Conservation (phyloP, 2,329 filamentous ascomycete species). For the Epichloe festucae region DNA sequence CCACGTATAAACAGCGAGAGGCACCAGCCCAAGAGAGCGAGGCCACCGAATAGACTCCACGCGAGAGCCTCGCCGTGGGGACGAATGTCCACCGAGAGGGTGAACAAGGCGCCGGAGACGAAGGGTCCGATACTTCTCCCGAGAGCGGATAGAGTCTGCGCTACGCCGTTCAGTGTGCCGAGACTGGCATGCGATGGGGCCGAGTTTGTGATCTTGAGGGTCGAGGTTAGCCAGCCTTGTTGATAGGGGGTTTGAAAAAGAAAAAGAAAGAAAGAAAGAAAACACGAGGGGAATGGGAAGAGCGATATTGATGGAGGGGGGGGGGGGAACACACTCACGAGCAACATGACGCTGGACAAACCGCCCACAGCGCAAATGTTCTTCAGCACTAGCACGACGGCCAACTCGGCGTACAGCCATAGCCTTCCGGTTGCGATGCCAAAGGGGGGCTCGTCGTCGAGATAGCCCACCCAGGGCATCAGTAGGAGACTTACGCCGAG, state of each 20-base stretch:
- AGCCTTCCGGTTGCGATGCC: slow-evolving; percentile 46
- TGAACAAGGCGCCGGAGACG: slow-evolving; percentile 75
- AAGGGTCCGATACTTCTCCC: slow-evolving; percentile 84
- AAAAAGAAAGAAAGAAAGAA: too few relatives aligned
- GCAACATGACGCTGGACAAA: slow-evolving; percentile 72
- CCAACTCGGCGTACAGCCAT: slow-evolving; percentile 74
- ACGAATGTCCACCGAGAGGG: slow-evolving; percentile 56
- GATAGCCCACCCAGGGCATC: slow-evolving; percentile 84
- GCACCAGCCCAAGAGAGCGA: slow-evolving; percentile 69
- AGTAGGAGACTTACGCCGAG: slow-evolving; percentile 72
- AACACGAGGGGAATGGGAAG: not conserved
- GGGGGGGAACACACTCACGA: slow-evolving; percentile 43
- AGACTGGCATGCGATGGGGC: slow-evolving; percentile 75
- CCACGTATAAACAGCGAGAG: slow-evolving; percentile 68
- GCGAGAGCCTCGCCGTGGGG: slow-evolving; percentile 75
- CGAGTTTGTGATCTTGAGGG: slow-evolving; percentile 72
- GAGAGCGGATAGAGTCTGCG: slow-evolving; percentile 83
- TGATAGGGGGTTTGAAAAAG: too few relatives aligned
- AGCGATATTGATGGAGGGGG: not conserved
- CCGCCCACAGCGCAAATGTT: slow-evolving; percentile 84
- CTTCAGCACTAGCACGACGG: slow-evolving; percentile 68
- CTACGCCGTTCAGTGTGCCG: slow-evolving; percentile 83
- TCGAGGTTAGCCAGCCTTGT: not conserved
- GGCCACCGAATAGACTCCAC: slow-evolving; percentile 77
- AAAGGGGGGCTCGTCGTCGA: slow-evolving; percentile 41